phyloP scores from a whole-genome alignment of 1,284 basidiomycete genomes.

The Rhodotorula sp. region DNA sequence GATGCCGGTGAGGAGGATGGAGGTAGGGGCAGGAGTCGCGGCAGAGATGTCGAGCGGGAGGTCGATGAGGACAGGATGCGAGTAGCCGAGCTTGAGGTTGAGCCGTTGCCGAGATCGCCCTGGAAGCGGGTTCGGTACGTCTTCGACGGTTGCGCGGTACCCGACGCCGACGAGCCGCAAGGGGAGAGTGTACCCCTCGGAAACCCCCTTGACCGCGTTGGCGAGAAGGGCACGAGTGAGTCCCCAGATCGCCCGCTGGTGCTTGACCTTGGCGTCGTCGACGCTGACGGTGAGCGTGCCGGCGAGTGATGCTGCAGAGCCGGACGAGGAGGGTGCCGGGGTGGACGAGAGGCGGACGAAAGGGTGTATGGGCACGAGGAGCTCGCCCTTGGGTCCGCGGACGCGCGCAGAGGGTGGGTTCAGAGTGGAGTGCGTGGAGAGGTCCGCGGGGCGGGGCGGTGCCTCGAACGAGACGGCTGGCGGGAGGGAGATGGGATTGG shows the following conservation, averaged over 20 bases:
- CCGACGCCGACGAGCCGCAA: slow-evolving; percentile 92
- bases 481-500: slow-evolving; percentile 71
- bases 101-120: slow-evolving; percentile 49
- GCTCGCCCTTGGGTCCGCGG: slow-evolving; percentile 37
- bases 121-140: slow-evolving; percentile 58
- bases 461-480: slow-evolving; percentile 54
- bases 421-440: neutral
- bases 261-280: slow-evolving; percentile 26
- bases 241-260: slow-evolving; percentile 88
- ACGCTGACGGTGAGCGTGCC: slow-evolving; percentile 15
- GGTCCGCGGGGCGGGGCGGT: neutral
- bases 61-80: slow-evolving; percentile 78
- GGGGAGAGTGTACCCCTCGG: slow-evolving; percentile 76
- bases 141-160: slow-evolving; percentile 83
- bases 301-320: neutral
- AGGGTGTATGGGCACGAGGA: slow-evolving; percentile 34
- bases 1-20: slow-evolving; percentile 54
- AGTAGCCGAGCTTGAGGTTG: slow-evolving; percentile 87
- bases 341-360: slow-evolving; percentile 21
- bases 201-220: slow-evolving; percentile 88
- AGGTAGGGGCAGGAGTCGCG: slow-evolving; percentile 53
- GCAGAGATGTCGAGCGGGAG: slow-evolving; percentile 72
- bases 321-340: neutral
- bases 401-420: slow-evolving; percentile 19
- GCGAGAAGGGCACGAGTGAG: slow-evolving; percentile 81